Conservation (phyloP, 192 early-diverging fungal genomes). For the Coemansia sp. region DNA sequence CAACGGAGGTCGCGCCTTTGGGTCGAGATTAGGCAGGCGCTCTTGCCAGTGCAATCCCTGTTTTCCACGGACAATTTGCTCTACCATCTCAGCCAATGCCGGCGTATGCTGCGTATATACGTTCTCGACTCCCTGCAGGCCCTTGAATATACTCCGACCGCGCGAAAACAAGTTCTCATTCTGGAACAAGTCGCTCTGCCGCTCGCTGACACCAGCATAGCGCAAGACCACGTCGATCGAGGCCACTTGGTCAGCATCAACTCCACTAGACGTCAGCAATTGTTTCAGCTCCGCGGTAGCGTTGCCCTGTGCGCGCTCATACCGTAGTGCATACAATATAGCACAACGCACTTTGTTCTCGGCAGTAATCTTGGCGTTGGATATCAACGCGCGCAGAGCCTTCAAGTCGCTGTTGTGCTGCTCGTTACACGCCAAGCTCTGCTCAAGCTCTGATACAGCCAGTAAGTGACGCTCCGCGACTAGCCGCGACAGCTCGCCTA, state of each 20-base stretch:
- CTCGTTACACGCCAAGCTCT: constrained; percentile 88
- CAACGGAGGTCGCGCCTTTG: constrained; percentile 30
- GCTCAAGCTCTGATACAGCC: constrained; percentile 91
- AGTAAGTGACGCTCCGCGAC: constrained; percentile 76
- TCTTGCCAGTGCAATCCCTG: constrained; percentile 46
- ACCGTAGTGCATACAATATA: constrained; percentile 86
- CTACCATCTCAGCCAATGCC: constrained; percentile 77
- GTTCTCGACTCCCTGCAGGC: constrained; percentile 95
- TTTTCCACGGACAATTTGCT: constrained; percentile 75
- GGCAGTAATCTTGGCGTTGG: constrained; percentile 66
- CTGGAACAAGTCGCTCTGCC: constrained; percentile 88
- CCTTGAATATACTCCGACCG: constrained; percentile 89
- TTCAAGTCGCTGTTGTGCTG: constrained; percentile 85
- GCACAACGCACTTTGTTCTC: constrained; percentile 80
- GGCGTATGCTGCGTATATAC: constrained; percentile 98
- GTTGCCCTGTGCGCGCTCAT: constrained; percentile 83
- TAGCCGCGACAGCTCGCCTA: constrained; percentile 88
- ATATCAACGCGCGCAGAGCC: constrained; percentile 64
- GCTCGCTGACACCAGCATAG: constrained; percentile 76
- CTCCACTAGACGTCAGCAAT: constrained; percentile 68
- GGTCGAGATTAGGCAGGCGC: constrained; percentile 60
- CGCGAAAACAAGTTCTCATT: constrained; percentile 85
- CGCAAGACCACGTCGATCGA: constrained; percentile 71
- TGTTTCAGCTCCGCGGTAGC: constrained; percentile 73
- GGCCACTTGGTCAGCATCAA: constrained; percentile 73